These are phyloP conservation scores for Tolypocladium inflatum DNA, from an alignment of 2,329 filamentous ascomycete genomes.

Conservation along the genomic window DNA sequence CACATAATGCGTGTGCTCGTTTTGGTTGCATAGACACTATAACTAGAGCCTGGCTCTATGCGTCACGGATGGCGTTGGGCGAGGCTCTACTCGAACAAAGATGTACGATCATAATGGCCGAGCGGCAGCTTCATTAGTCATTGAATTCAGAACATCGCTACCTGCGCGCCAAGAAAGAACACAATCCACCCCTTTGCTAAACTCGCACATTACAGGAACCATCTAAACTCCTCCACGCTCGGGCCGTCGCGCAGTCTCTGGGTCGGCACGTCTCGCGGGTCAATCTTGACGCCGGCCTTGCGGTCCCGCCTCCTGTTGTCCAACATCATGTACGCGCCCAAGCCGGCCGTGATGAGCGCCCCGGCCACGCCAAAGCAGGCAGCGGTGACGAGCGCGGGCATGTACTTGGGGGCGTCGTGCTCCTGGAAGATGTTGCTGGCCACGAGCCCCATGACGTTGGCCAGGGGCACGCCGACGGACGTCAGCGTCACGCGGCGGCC, in stretches of 20 bases:
- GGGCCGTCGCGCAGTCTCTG: constrained; percentile 39
- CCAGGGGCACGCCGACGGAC: constrained; percentile 62
- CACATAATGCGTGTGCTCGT: background rate
- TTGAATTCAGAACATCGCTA: background rate
- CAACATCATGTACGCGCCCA: constrained; percentile 54
- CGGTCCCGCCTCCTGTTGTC: constrained; percentile 43
- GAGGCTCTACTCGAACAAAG: background rate
- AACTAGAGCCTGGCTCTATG: background rate
- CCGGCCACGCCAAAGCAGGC: constrained; percentile 56
- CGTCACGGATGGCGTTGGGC: background rate
- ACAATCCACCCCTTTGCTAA: background rate
- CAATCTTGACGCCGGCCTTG: constrained; percentile 38
- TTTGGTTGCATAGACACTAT: background rate
- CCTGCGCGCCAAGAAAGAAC: background rate
- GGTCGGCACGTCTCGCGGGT: constrained; percentile 37
- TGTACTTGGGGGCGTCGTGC: constrained; percentile 56
- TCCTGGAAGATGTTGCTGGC: constrained; percentile 58
- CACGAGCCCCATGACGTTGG: constrained; percentile 69
- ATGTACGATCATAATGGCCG: background rate
- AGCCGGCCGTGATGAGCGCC: constrained; percentile 38
- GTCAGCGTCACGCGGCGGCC: constrained; percentile 62
- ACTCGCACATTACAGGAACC: constrained; percentile 29
- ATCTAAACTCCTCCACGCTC: constrained; percentile 35
- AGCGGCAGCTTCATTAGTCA: background rate
- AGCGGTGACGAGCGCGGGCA: constrained; percentile 54